Conservation (phyloP, 2,329 filamentous ascomycete species). For the Colletotrichum abscissum region DNA sequence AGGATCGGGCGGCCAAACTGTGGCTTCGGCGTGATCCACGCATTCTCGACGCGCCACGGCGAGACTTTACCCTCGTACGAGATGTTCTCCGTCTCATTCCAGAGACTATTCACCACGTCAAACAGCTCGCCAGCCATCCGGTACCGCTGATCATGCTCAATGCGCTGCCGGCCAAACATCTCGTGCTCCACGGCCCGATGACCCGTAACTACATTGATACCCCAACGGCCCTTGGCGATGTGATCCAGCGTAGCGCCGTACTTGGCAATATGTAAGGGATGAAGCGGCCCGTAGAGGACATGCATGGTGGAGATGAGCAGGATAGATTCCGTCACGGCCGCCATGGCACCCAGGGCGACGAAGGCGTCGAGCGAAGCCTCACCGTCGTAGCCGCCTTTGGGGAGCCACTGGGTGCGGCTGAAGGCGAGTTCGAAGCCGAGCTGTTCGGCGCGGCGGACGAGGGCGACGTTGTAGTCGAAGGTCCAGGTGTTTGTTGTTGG, state of each 20-base stretch:
- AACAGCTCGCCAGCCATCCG: constrained; percentile 57
- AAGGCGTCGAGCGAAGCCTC: constrained; percentile 15
- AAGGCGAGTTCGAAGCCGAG: constrained; percentile 13
- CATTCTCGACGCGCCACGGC: constrained; percentile 10
- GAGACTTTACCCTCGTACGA: constrained; percentile 8
- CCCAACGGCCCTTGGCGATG: constrained; percentile 16
- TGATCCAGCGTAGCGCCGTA: constrained; percentile 9
- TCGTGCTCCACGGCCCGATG: constrained; percentile 11
- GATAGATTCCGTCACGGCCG: background rate
- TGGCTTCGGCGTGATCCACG: constrained; percentile 9
- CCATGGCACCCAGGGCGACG: constrained; percentile 12
- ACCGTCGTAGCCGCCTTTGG: constrained; percentile 15
- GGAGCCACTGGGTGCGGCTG: constrained; percentile 13
- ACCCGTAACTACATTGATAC: constrained; percentile 8
- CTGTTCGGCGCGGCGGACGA: constrained; percentile 6
- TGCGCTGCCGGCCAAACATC: constrained; percentile 11
- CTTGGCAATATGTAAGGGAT: constrained; percentile 15
- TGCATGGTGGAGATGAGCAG: constrained; percentile 22
- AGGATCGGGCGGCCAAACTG: constrained; percentile 5
- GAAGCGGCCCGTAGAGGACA: constrained; percentile 13
- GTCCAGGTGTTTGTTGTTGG: constrained; percentile 1
- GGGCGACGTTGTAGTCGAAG: constrained; percentile 9
- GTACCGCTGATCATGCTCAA: constrained; percentile 8
- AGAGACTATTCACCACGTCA: constrained; percentile 82
- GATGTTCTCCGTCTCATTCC: constrained; percentile 86